These are phyloP conservation scores for Amanita molliuscula DNA, from an alignment of 768 basidiomycete genomes.

Conservation along the genomic window DNA sequence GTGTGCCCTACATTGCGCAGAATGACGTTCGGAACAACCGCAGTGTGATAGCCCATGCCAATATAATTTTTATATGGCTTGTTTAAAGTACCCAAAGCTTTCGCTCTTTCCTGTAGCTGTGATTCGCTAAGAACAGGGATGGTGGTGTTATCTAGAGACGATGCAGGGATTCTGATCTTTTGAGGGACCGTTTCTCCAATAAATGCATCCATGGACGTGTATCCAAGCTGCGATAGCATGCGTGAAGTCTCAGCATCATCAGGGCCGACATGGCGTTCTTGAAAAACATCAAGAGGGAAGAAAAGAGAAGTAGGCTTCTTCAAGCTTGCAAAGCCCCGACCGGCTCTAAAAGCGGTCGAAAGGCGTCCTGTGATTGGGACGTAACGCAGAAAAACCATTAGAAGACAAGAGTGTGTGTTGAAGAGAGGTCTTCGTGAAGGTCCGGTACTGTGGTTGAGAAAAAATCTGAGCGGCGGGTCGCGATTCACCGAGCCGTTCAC, in stretches of 20 bases:
- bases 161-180: constrained; percentile 60
- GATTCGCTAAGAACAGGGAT: constrained; percentile 80
- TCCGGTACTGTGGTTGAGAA: constrained; percentile 13
- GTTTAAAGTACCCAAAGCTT: constrained; percentile 69
- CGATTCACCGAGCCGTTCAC: constrained; percentile 42
- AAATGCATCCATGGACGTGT: constrained; percentile 83
- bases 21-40: constrained; percentile 92
- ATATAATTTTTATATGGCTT: constrained; percentile 87
- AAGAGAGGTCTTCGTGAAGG: constrained; percentile 11
- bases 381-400: constrained; percentile 15
- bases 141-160: constrained; percentile 51
- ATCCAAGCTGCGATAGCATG: constrained; percentile 83
- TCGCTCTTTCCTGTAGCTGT: constrained; percentile 68
- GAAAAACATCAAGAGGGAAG: constrained; percentile 81
- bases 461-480: constrained; percentile 17
- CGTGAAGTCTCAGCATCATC: constrained; percentile 65
- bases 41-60: constrained; percentile 96
- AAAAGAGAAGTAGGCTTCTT: constrained; percentile 59
- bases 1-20: constrained; percentile 61
- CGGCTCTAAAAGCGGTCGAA: constrained; percentile 14
- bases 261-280: constrained; percentile 88
- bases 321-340: constrained; percentile 46
- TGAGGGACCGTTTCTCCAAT: constrained; percentile 73
- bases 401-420: constrained; percentile 18
- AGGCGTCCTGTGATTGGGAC: constrained; percentile 9